Evolutionary conservation across 257 asterid species (phyloP).

Genomic region (Leptodermis oblonga): DNA sequence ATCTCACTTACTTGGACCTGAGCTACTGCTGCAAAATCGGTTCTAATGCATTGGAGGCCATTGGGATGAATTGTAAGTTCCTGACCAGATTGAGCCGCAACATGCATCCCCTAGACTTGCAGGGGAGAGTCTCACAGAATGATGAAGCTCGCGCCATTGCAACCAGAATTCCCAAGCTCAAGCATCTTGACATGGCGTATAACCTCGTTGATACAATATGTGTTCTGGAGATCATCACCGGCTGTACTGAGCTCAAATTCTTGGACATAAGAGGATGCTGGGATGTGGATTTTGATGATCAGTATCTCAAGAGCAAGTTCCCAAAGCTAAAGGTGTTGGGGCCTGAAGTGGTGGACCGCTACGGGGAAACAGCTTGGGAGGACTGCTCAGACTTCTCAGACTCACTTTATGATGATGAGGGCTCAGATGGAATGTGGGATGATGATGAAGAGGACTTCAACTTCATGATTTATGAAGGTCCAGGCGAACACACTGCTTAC

Average conservation of each 20-base stretch:
- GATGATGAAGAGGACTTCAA: slow-evolving; percentile 32
- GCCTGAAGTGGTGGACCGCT: slow-evolving; percentile 34
- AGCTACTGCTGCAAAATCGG: slow-evolving; percentile 38
- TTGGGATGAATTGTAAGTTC: slow-evolving; percentile 32
- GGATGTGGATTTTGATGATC: slow-evolving; percentile 43
- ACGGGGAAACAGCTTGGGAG: slow-evolving; percentile 35
- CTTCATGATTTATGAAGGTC: slow-evolving; percentile 35
- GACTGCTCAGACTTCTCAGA: slow-evolving; percentile 37
- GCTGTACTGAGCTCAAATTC: slow-evolving; percentile 27
- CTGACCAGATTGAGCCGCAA: slow-evolving; percentile 29
- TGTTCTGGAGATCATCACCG: slow-evolving; percentile 24
- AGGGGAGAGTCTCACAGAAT: slow-evolving; percentile 29
- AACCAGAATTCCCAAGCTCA: slow-evolving; percentile 35
- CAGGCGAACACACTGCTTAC: slow-evolving; percentile 26
- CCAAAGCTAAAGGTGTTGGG: slow-evolving; percentile 38
- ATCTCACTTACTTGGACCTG: slow-evolving; percentile 32
- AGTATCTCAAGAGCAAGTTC: slow-evolving; percentile 27
- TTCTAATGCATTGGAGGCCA: slow-evolving; percentile 23
- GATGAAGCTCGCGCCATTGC: slow-evolving; percentile 43
- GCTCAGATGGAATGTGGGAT: no score
- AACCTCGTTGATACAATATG: slow-evolving; percentile 24
- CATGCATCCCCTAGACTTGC: slow-evolving; percentile 37
- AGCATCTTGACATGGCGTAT: slow-evolving; percentile 43
- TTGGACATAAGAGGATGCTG: slow-evolving; percentile 48
- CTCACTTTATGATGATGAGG: slow-evolving; percentile 33